Evolutionary conservation across 495 filamentous ascomycete species (phyloP), one percentile per base, ranked within the genome.

Genomic region (Niebla homalea): DNA sequence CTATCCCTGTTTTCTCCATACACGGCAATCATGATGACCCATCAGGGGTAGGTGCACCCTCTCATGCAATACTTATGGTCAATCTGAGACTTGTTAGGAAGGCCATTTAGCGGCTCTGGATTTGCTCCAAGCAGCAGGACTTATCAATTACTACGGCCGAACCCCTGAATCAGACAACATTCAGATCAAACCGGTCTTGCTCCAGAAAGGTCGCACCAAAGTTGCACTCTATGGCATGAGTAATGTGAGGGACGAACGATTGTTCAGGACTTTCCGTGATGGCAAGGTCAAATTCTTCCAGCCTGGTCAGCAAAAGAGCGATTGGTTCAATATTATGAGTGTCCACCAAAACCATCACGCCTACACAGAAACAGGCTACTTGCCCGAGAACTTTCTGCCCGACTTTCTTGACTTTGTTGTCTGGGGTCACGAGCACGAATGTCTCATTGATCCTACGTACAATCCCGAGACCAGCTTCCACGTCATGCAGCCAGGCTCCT

Each of bases 1-100:
- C 89, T 12, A 95, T 96, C 41, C 92, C 92, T 0, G 87, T 99
- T 32, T 99, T 99, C 61, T 94, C 89, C 1, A 99, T 99, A 44
- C 92, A 99, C 59, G 92, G 92, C 25, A 99, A 99, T 62, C 92
- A 99, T 67, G 92, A 99, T 60, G 92, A 99, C 64, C 92, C 92
- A 1, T 87, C 87, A 39, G 92, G 93, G 6, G 67, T 71, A 62
- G 20, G 60, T 57, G 36, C 29, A 45, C 19, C 21, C 21, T 8
- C 16, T 7, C 5, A 2, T 5, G 15, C 5, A 45, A 45, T 7
- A 5, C 8, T 1, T 3, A 45, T 8, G 14, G 5, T 12, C 18
- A 6, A 18, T 45, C 57, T 64, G n/a, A 67, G 35, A 22, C 11
- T 36, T 44, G 14, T 25, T 58, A 76, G 72, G 88, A 94, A 54